Percentiles rank a stretch among this genome's conserved stretches.
phyloP scores from a whole-genome alignment of 345 rosid species.

The Euphorbia pulcherrima region DNA sequence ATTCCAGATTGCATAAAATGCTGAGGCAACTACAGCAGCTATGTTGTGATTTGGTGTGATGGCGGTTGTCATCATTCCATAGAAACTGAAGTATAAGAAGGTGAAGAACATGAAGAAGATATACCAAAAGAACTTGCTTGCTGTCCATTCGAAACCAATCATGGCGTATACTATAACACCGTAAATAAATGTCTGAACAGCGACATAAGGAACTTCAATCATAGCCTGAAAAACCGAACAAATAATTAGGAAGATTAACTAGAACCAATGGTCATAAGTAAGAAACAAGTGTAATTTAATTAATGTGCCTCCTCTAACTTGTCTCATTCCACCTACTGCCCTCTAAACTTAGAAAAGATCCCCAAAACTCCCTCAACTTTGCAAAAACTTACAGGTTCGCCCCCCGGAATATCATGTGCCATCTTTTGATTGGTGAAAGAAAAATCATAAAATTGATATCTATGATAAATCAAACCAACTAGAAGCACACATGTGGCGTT shows the following conservation, averaged over 20 bases:
- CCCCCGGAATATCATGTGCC: no score
- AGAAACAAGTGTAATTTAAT: no score
- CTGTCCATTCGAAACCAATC: constrained; percentile 57
- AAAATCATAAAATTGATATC: no score
- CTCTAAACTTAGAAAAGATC: no score
- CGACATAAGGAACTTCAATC: constrained; percentile 51
- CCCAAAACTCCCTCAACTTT: no score
- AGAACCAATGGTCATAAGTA: neutral
- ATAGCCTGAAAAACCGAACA: constrained; percentile 29
- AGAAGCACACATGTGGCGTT: no score
- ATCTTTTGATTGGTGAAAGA: no score
- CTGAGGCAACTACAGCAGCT: constrained; percentile 47
- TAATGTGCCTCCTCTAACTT: no score
- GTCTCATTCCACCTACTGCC: no score
- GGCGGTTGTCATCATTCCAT: constrained; percentile 65
- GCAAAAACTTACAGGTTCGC: no score
- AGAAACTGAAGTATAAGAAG: constrained; percentile 54
- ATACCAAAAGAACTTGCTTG: constrained; percentile 51
- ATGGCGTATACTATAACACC: constrained; percentile 54
- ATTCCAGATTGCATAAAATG: constrained; percentile 51
- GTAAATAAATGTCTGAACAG: constrained; percentile 41
- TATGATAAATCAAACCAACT: no score
- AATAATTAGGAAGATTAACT: neutral
- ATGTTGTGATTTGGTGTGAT: constrained; percentile 53
- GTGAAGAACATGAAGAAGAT: constrained; percentile 57